Conservation (phyloP, 2,329 filamentous ascomycete genomes). For the Dothistroma septosporum region DNA sequence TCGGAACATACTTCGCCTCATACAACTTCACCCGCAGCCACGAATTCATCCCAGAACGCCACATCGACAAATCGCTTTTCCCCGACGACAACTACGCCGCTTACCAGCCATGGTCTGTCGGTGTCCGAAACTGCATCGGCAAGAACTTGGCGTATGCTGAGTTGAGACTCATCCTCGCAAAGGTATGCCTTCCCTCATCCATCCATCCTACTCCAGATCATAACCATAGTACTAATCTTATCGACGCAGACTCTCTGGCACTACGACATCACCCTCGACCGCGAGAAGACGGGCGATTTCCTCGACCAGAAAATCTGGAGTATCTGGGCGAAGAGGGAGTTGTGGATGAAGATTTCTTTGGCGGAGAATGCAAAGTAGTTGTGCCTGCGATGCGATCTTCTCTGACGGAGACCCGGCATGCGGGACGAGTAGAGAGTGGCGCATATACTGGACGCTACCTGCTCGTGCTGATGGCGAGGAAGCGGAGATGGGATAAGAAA, state of each 20-base stretch:
- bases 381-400: neutral
- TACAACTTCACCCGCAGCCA: neutral
- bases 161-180: neutral
- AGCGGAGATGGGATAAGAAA: neutral
- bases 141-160: neutral
- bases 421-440: neutral
- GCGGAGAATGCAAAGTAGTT: slow-evolving; percentile 1
- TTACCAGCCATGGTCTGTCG: neutral
- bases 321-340: slow-evolving; percentile 1
- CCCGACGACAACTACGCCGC: neutral
- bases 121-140: neutral
- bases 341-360: neutral
- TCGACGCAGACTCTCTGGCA: neutral
- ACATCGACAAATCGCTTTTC: slow-evolving; percentile 1
- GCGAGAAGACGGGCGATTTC: neutral
- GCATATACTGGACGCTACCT: neutral
- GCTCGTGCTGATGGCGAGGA: neutral
- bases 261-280: neutral
- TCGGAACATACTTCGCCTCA: neutral
- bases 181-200: neutral
- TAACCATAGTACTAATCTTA: neutral
- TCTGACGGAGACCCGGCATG: neutral
- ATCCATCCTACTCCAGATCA: neutral
- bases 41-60: neutral
- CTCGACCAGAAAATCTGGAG: slow-evolving; percentile 1